These are phyloP conservation scores for Cajanus cajan DNA, from an alignment of 306 rosid genomes.

Conservation along the genomic window DNA sequence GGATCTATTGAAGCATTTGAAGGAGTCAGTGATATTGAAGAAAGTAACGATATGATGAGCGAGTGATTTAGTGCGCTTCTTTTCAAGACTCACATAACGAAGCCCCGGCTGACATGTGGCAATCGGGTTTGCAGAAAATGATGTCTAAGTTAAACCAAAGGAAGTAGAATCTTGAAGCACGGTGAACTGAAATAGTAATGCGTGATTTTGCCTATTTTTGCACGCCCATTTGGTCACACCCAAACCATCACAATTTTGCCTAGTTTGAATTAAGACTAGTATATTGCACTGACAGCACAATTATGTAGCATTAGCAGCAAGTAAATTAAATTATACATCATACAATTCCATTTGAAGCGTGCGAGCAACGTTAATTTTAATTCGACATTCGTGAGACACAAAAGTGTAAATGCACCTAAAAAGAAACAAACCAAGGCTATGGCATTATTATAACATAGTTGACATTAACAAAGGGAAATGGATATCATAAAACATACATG, in stretches of 20 bases:
- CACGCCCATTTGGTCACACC: background rate
- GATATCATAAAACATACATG: background rate
- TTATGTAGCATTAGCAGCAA: background rate
- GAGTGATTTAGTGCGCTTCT: background rate
- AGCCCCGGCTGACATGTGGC: too few relatives aligned
- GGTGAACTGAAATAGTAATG: background rate
- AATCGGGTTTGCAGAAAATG: too few relatives aligned
- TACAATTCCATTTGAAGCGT: too few relatives aligned
- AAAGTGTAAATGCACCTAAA: background rate
- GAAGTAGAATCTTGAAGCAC: background rate
- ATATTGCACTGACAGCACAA: background rate
- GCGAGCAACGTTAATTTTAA: background rate
- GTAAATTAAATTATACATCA: background rate
- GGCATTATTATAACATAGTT: background rate
- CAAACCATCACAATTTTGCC: background rate
- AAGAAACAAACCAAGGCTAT: background rate
- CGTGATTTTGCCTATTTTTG: background rate
- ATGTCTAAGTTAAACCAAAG: too few relatives aligned
- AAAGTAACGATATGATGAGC: slow-evolving; percentile 34
- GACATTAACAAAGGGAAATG: background rate
- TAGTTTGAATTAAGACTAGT: background rate
- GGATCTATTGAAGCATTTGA: slow-evolving; percentile 31
- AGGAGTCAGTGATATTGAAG: slow-evolving; percentile 41
- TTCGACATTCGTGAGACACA: background rate
- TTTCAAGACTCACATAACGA: too few relatives aligned